Evolutionary conservation across 2,329 filamentous ascomycete genomes (phyloP), one percentile per base, ranked within the genome.

Genomic region (Curvularia sp.): DNA sequence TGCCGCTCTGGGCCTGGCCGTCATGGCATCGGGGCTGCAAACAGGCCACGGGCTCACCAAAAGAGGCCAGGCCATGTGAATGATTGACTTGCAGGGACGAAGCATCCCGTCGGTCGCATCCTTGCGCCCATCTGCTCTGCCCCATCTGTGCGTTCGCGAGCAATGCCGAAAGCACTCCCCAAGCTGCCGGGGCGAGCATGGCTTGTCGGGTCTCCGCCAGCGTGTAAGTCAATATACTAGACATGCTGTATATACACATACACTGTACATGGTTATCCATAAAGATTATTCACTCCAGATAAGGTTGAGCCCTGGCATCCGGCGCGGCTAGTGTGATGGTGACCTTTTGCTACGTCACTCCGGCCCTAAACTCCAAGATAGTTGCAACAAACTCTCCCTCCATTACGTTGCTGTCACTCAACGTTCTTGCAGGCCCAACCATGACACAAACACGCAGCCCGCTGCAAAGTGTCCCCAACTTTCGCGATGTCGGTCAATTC

Each of bases 401-500:
- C n/a, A 15, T 38, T 38, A 38, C 35, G 35, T 38, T 18, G 15
- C 35, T 6, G 13, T 38, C 12, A 35, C 13, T 35, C 33, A 35
- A 35, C 33, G 2, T 1, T 6, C 33, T n/a, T 35, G 18, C 30
- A 10, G 12, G n/a, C 22, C 22, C 22, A 44, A 49, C 58, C 47
- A 64, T 61, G 55, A 18, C 56, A 24, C 53, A 57, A 22, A 43
- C 62, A 10, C 55, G 57, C 24, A 61, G 65, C 15, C 68, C 71
- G 5, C 55, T 77, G 20, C 62, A 71, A 51, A 75, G 61, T 28
- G 66, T 78, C 22, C 61, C 71, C 15, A 78, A 78, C 55, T 78
- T 77, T 60, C 70, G 76, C 49, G 76, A 78, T 69, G 75, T 73
- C 30, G 70, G 72, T 22, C 62, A 60, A 3, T 72, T 70, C 28